Base-by-base conservation (phyloP, 345 rosid species). In the Euphorbia pulcherrima region DNA sequence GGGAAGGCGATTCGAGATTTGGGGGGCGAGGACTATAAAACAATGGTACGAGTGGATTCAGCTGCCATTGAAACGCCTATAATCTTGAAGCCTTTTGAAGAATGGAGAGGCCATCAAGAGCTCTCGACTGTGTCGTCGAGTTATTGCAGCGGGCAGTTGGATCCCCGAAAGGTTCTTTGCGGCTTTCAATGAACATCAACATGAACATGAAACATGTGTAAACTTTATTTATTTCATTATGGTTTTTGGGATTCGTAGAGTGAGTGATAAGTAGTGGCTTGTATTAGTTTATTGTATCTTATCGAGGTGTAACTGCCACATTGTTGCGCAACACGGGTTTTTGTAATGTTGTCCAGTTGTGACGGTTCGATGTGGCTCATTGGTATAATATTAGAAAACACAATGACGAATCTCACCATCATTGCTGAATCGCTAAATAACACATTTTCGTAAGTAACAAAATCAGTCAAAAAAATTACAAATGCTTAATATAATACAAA, bases 81-180 rank as follows among this genome's bases (percentile, higher is more conserved):
- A 8, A 24, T 81, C 75, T 77, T 90, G 74, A 90, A 90, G 78
- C 97, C 96, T 52, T 78, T 70, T 54, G 94, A 90, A 79, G 97
- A 93, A 75, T 93, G 98, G 98, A 89, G 64, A 68, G 91, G 98
- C 58, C 73, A 82, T 30, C 97, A 93, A 73, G 92, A 93, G 76
- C 87, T 93, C 68, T 90, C 92, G 0, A 82, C 90, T 17, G 98
- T 93, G 54, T 89, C 97, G 5, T 90, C 97, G n/a, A 93, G 97
- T 73, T 93, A 93, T 78, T 90, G 87, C 85, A 93, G 98, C 27
- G 96, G 98, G 65, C 96, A 90, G 75, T 74, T 93, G 68, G 98
- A 93, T 83, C 97, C 98, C 35, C 83, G 85, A 59, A 89, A 77
- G 80, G 92, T 90, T 72, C 91, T 93, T 66, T 80, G 77, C 20